Base-by-base conservation (phyloP, 768 basidiomycete genomes). In the Lactarius sanguifluus region DNA sequence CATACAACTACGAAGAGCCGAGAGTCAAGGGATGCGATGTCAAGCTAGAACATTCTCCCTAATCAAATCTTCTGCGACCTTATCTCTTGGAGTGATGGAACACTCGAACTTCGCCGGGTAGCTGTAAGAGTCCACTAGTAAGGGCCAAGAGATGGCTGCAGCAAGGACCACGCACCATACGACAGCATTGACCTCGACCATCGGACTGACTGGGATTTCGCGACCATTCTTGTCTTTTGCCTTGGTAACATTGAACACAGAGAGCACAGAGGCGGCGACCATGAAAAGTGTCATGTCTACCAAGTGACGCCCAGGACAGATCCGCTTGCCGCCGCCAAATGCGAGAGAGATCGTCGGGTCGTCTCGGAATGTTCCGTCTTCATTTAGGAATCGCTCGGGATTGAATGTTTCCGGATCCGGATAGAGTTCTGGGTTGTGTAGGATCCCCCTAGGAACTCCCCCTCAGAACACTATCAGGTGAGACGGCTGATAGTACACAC, bases 311-410 rank as follows among this genome's bases (percentile, higher is more conserved):
- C 38, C 38, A 15, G 38, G 38, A 13, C 38, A 45, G 43, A 45
- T 45, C 20, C 43, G 43, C 38, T 57, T 43, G 10, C 70, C 52
- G 18, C 6, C 25, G 28, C 60, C 66, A 71, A 20, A 70, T n/a
- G 25, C 43, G 20, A 45, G 43, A 20, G 43, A 20, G 43, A 45
- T 45, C 7, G 4, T n/a, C 20, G 43, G 43, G n/a, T 61, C 23
- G 30, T 41, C 18, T 71, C 61, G 8, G 70, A 70, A 41, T 68
- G 41, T 32, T 64, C 63, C 28, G 20, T 57, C 15, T 66, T 70
- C 2, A 47, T 66, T 36, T 60, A 71, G 20, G 57, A 55, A n/a
- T 70, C 61, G 50, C 18, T n/a, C 77, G 18, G 78, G 77, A 38
- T 36, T 63, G 28, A 38, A 38, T 45, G 20, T 45, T 45, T 45